These are phyloP conservation scores for Collybiopsis confluens DNA, from an alignment of 768 basidiomycete species.

Conservation along the genomic window DNA sequence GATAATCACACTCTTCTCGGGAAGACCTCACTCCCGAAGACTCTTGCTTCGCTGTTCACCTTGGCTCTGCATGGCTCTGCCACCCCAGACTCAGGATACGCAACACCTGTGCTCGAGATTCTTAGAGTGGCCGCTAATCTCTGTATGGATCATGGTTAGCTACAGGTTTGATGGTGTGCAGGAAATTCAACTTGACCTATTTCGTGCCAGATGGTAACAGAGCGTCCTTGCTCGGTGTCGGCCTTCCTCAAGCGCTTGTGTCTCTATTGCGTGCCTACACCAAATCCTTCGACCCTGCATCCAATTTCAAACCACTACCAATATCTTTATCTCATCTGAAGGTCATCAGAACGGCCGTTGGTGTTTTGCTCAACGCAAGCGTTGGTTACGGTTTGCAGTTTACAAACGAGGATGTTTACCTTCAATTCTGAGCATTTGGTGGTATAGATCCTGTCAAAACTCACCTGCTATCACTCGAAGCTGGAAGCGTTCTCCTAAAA, in stretches of 20 bases:
- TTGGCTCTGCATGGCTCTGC: constrained; percentile 47
- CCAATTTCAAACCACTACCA: constrained; percentile 38
- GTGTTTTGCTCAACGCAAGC: constrained; percentile 74
- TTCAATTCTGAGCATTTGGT: constrained; percentile 5
- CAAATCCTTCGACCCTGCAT: constrained; percentile 33
- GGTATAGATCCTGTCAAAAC: constrained; percentile 66
- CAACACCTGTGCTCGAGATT: constrained; percentile 58
- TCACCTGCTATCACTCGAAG: constrained; percentile 64
- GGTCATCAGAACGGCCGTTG: constrained; percentile 73
- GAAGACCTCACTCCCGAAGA: constrained; percentile 57
- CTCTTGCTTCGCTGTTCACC: constrained; percentile 57
- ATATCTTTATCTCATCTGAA: constrained; percentile 62
- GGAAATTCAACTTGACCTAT: constrained; percentile 6
- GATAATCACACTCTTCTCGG: constrained; percentile 73
- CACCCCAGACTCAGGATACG: constrained; percentile 40
- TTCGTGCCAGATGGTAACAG: constrained; percentile 64
- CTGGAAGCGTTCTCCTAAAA: constrained; percentile 63
- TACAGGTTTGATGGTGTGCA: constrained; percentile 1
- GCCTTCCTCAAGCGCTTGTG: constrained; percentile 63
- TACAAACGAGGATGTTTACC: neutral
- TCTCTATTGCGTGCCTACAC: constrained; percentile 68
- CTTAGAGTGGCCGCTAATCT: constrained; percentile 79
- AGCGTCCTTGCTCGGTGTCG: constrained; percentile 62
- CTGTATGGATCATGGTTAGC: constrained; percentile 77
- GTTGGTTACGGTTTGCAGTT: constrained; percentile 63